Evolutionary conservation across 352 stramenopile species (phyloP), one percentile per base, ranked within the genome.

Genomic region (Phytophthora tentaculata): DNA sequence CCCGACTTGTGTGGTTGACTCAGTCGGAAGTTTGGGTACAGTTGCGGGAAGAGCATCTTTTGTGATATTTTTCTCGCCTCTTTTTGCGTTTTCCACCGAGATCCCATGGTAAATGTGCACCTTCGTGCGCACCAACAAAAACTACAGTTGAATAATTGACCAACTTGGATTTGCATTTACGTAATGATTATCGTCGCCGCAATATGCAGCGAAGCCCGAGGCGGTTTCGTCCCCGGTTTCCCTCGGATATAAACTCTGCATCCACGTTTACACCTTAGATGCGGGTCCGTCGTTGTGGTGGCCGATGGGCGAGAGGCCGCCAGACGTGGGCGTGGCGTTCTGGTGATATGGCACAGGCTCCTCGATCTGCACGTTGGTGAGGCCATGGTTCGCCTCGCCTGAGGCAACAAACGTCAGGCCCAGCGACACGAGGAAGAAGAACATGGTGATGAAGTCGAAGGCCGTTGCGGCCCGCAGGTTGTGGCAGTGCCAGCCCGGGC

Each of bases 361-460:
- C 54, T 77, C 68, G 12, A 76, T 22, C 35, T 76, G 67, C 41
- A 76, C 63, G 17, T 76, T 53, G 0, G 19, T 53, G 19, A 47
- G 43, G n/a, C 48, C 61, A 4, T 73, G 64, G 2, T 35, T 26
- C 17, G 59, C 3, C 16, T 59, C 55, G 22, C 10, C 45, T 6
- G 17, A 6, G 22, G 17, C 47, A 8, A 83, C 3, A 61, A 83
- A 81, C 23, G 73, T 68, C 19, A 88, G 57, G 1, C 47, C 76
- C 5, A 85, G 45, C 45, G 80, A 75, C 43, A 64, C 63, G 19
- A 83, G 56, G 69, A 86, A 86, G 63, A 80, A 69, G 45, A 70
- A 77, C 72, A 83, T 84, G 24, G 64, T 71, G 52, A 92, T 57
- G 65, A 92, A 89, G 49, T 73, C 72, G 64, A 91, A 90, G 16